Conservation (phyloP, 805 yeast species). For the Yarrowia sp. region DNA sequence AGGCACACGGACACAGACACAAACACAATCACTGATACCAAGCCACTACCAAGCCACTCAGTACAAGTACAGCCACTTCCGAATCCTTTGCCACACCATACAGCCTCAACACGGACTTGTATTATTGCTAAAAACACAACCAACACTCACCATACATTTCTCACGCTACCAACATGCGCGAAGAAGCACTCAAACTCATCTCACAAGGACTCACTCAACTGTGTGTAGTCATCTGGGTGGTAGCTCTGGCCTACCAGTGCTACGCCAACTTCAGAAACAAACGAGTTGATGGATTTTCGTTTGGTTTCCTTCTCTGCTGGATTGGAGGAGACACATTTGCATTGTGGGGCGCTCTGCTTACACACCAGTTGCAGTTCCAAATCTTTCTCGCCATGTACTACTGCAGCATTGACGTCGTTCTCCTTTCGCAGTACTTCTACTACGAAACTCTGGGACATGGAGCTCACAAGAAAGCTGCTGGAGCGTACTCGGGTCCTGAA, state of each 20-base stretch:
- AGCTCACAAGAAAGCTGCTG: background rate
- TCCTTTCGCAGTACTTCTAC: constrained; percentile 68
- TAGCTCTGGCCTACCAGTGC: constrained; percentile 74
- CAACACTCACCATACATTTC: background rate
- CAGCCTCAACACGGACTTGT: background rate
- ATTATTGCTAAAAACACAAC: too few relatives aligned
- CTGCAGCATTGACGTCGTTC: constrained; percentile 62
- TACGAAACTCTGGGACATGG: constrained; percentile 42
- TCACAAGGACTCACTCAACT: constrained; percentile 7
- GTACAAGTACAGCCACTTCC: background rate
- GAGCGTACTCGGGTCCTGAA: background rate
- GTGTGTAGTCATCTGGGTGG: constrained; percentile 54
- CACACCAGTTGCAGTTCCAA: constrained; percentile 80
- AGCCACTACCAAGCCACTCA: background rate
- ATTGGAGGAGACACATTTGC: constrained; percentile 60
- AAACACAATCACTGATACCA: background rate
- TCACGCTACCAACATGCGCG: background rate
- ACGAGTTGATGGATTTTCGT: constrained; percentile 66
- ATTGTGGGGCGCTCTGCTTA: constrained; percentile 66
- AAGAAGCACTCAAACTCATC: background rate
- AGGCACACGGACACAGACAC: background rate
- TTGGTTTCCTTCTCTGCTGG: constrained; percentile 60
- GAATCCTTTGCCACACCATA: background rate
- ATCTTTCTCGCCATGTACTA: constrained; percentile 68
- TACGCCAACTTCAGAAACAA: constrained; percentile 53